Percentiles rank a stretch among this genome's conserved stretches.
Evolutionary conservation across 768 basidiomycete species (phyloP).

Genomic region (Macrolepiota albuminosa): DNA sequence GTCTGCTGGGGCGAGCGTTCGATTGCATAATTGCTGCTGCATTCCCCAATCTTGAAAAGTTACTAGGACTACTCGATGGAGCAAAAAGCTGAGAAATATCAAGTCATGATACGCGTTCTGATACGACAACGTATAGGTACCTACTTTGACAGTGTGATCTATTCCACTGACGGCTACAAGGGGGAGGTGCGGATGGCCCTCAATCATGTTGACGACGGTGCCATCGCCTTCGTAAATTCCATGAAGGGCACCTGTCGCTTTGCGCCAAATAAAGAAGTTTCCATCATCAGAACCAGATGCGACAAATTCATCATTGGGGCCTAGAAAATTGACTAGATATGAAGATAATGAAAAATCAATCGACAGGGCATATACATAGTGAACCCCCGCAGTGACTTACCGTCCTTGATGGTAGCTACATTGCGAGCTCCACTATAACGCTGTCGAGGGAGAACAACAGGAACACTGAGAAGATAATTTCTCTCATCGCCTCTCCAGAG

Average conservation of each 20-base stretch:
- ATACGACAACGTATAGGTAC: conserved; percentile 5
- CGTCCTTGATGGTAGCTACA: conserved; percentile 83
- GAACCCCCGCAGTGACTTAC: conserved; percentile 33
- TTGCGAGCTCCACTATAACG: conserved; percentile 72
- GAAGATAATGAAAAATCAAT: neutral
- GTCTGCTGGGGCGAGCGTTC: conserved; percentile 39
- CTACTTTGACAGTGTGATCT: conserved; percentile 78
- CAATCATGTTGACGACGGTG: conserved; percentile 80
- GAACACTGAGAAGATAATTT: conserved; percentile 30
- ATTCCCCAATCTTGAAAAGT: conserved; percentile 50
- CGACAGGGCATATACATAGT: neutral
- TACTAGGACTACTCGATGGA: conserved; percentile 40
- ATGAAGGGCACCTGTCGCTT: conserved; percentile 54
- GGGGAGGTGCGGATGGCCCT: conserved; percentile 76
- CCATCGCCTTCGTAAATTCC: conserved; percentile 85
- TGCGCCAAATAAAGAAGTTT: conserved; percentile 85
- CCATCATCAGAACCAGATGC: conserved; percentile 86
- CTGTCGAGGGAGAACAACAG: conserved; percentile 57
- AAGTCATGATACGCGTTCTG: conserved; percentile 1
- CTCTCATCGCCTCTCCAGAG: conserved; percentile 19
- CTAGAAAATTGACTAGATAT: conserved; percentile 73
- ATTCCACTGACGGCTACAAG: conserved; percentile 86
- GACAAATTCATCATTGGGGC: conserved; percentile 72
- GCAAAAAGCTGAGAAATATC: conserved; percentile 53
- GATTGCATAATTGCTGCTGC: conserved; percentile 49